Percentiles rank a stretch among this genome's conserved stretches.
Conservation (phyloP, 345 rosid species). For the Ailanthus altissimus region DNA sequence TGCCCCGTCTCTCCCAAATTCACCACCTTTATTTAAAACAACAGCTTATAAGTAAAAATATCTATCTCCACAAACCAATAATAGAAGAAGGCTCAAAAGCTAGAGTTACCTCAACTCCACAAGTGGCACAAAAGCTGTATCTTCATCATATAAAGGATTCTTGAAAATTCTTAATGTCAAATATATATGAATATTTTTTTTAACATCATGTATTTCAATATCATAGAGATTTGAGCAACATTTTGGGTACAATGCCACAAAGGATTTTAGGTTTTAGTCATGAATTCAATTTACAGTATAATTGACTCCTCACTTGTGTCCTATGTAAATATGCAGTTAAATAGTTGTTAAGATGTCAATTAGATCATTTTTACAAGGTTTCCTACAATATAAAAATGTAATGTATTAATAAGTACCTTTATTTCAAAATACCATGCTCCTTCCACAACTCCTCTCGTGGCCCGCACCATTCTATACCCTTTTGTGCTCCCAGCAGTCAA, state of each 20-base stretch:
- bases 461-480: slow-evolving; percentile 96
- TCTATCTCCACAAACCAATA: neutral
- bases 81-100: neutral
- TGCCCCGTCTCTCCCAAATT: slow-evolving; percentile 88
- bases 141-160: slow-evolving; percentile 2
- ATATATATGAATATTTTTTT: neutral
- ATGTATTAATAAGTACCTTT: slow-evolving; percentile 27
- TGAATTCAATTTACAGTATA: neutral
- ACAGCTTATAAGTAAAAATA: neutral
- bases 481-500: slow-evolving; percentile 83
- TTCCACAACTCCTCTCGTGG: slow-evolving; percentile 88
- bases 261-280: neutral
- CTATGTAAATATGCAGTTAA: neutral
- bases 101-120: neutral
- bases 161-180: neutral
- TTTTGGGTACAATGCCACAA: neutral
- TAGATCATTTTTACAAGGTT: neutral
- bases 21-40: slow-evolving; percentile 57
- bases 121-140: neutral
- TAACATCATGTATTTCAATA: neutral
- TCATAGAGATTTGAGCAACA: neutral
- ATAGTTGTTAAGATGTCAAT: neutral
- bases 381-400: neutral
- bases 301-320: neutral
- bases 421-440: slow-evolving; percentile 99